Evolutionary conservation across 805 yeast genomes (phyloP).

Genomic region (Ascoidea asiatica): DNA sequence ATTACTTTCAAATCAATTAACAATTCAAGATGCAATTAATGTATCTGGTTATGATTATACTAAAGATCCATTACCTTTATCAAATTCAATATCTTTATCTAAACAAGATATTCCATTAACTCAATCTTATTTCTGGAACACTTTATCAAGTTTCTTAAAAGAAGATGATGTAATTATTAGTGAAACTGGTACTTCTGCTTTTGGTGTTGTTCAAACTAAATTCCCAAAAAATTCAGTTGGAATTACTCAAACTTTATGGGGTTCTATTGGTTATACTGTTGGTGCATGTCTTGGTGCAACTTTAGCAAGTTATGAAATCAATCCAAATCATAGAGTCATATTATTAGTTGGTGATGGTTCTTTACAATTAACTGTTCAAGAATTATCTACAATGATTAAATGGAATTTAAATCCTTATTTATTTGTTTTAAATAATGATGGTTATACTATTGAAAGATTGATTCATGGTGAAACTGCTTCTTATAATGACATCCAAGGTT

Average conservation of each 20-base stretch:
- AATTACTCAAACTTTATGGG: conserved; percentile 61
- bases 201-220: conserved; percentile 55
- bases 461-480: conserved; percentile 65
- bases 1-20: background rate
- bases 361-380: conserved; percentile 90
- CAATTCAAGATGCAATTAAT: no score
- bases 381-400: conserved; percentile 51
- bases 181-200: conserved; percentile 78
- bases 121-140: conserved; percentile 37
- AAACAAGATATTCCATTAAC: no score
- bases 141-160: conserved; percentile 36
- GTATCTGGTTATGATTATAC: no score
- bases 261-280: conserved; percentile 80
- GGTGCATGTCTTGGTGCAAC: conserved; percentile 81
- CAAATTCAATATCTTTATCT: no score
- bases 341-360: conserved; percentile 87
- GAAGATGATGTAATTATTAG: conserved; percentile 58
- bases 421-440: conserved; percentile 69
- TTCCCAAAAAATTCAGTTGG: conserved; percentile 40
- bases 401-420: conserved; percentile 51
- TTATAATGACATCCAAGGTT: conserved; percentile 70
- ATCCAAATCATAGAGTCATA: conserved; percentile 39
- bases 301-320: conserved; percentile 48
- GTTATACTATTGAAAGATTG: conserved; percentile 82
- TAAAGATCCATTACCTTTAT: no score